Percentiles rank a stretch among this genome's conserved stretches.
These are phyloP conservation scores for Chrysanthemum makinoi DNA, from an alignment of 129 eudicot genomes.

Conservation along the genomic window DNA sequence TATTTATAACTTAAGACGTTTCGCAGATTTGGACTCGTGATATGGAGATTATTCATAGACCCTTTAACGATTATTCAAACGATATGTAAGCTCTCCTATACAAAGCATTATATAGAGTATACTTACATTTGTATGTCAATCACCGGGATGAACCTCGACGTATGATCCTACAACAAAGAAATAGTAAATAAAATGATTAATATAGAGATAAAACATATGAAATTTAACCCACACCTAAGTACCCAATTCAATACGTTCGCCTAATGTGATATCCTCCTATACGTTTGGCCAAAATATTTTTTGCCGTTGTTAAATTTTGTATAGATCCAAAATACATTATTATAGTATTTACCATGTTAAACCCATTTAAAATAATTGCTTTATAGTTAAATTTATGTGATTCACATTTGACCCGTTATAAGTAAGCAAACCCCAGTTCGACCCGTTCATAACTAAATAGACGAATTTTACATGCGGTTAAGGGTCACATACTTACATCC, in stretches of 20 bases:
- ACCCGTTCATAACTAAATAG: no score
- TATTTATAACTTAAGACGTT: no score
- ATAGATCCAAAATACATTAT: no score
- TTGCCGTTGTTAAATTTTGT: no score
- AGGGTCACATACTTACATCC: no score
- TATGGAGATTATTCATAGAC: not conserved
- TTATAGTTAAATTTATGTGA: no score
- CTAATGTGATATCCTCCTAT: constrained; percentile 49
- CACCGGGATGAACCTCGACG: constrained; percentile 96
- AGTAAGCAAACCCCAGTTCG: no score
- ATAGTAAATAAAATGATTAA: not conserved
- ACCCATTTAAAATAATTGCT: no score
- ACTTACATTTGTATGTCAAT: constrained; percentile 99
- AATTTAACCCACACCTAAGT: constrained; percentile 17
- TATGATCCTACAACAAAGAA: constrained; percentile 64
- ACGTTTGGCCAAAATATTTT: no score
- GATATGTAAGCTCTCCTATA: not conserved
- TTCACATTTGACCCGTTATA: no score
- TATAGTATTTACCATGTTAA: no score
- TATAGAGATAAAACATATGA: not conserved
- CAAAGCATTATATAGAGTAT: not conserved
- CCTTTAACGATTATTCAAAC: not conserved
- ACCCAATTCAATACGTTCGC: constrained; percentile 97
- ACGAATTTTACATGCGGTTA: no score
- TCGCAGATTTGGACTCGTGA: not conserved